Conservation (phyloP, 176 grass and related monocot genomes). For the Bromus sterilis region DNA sequence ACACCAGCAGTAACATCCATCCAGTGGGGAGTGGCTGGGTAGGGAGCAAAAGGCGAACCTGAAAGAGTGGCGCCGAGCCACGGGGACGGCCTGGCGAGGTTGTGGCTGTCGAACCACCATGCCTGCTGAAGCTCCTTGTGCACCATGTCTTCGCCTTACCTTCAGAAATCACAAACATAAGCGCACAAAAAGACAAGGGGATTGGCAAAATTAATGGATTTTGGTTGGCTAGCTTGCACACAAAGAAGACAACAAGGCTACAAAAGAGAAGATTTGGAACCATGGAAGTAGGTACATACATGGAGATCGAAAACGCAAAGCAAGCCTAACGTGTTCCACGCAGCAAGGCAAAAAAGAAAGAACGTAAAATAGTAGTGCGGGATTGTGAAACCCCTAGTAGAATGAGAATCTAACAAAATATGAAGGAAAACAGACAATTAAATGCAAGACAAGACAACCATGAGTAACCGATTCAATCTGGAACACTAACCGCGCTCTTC, state of each 20-base stretch:
- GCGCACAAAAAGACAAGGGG: not conserved
- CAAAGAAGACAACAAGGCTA: not conserved
- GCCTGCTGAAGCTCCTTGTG: conserved; percentile 51
- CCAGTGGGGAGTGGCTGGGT: not conserved
- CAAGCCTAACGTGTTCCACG: no score
- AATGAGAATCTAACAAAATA: no score
- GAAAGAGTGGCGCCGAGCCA: conserved; percentile 56
- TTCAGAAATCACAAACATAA: not conserved
- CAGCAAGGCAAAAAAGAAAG: no score
- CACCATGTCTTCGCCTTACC: conserved; percentile 35
- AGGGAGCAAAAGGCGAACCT: conserved; percentile 17
- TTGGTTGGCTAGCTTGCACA: not conserved
- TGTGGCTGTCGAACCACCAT: conserved; percentile 81
- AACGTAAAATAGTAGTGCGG: no score
- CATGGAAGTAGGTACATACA: not conserved
- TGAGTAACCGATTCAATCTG: not conserved
- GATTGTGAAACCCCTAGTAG: no score
- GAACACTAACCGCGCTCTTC: not conserved
- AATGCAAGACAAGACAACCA: not conserved
- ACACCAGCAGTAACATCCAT: not conserved
- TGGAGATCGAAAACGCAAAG: not conserved
- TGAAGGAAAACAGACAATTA: not conserved
- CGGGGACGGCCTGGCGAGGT: conserved; percentile 35
- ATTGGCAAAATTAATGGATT: not conserved
- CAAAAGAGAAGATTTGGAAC: not conserved